These are phyloP conservation scores for Pseudopithomyces maydicus DNA, from an alignment of 2,329 filamentous ascomycete genomes.

Conservation along the genomic window DNA sequence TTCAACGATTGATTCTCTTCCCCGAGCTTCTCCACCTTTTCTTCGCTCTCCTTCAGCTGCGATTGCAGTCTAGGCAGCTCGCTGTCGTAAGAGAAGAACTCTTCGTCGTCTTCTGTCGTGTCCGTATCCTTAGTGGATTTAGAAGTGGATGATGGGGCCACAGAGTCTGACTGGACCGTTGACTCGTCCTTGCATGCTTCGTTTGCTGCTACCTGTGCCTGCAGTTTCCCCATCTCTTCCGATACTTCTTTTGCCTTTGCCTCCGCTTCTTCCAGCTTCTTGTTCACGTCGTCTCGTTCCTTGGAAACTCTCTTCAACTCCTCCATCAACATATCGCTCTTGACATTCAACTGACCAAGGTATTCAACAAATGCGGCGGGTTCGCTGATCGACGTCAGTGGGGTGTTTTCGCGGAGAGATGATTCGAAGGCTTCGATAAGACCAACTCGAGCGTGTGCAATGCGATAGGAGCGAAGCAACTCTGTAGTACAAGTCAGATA, in stretches of 20 bases:
- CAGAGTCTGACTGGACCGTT: constrained; percentile 30
- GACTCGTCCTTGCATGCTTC: constrained; percentile 33
- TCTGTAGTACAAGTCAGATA: constrained; percentile 58
- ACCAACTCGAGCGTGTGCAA: constrained; percentile 84
- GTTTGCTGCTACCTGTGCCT: constrained; percentile 30
- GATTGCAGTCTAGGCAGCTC: constrained; percentile 82
- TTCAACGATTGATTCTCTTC: constrained; percentile 70
- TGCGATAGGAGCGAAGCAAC: constrained; percentile 86
- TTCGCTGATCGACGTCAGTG: constrained; percentile 85
- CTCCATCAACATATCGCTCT: constrained; percentile 90
- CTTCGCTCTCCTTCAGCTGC: constrained; percentile 71
- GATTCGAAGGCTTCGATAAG: constrained; percentile 94
- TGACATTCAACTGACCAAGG: constrained; percentile 81
- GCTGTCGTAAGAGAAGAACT: constrained; percentile 91
- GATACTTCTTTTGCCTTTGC: constrained; percentile 65
- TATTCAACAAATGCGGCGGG: constrained; percentile 87
- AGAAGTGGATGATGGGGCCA: constrained; percentile 28
- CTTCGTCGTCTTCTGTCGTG: constrained; percentile 60
- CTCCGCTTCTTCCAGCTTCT: constrained; percentile 72
- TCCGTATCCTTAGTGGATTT: constrained; percentile 31
- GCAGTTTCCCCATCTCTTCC: constrained; percentile 66
- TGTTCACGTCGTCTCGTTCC: constrained; percentile 80
- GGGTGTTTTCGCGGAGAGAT: constrained; percentile 88
- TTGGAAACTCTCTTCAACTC: constrained; percentile 85
- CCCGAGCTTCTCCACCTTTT: constrained; percentile 73